Percentiles rank a stretch among this genome's conserved stretches.
Evolutionary conservation across 73 alveolate genomes (phyloP).

Genomic region (Uronychia binucleata): DNA sequence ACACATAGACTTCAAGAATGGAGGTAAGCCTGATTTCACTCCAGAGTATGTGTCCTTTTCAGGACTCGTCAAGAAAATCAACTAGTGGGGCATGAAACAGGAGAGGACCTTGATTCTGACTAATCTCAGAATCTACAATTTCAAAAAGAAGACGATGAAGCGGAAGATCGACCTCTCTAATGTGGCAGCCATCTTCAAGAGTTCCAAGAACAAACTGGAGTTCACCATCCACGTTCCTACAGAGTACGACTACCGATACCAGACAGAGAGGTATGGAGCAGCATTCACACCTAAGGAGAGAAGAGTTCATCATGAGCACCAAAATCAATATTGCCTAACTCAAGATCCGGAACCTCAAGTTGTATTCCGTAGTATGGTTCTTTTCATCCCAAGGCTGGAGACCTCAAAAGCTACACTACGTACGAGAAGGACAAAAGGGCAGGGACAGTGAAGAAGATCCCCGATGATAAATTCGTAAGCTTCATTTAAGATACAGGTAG

Average conservation of each 20-base stretch:
- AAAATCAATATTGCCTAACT: neutral
- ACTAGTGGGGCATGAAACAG: neutral
- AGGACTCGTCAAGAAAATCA: neutral
- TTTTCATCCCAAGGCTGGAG: neutral
- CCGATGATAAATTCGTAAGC: no score
- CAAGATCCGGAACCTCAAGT: neutral
- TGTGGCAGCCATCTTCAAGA: conserved; percentile 66
- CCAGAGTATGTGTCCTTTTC: neutral
- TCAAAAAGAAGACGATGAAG: conserved; percentile 32
- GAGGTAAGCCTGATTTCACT: neutral
- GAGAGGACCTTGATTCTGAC: conserved; percentile 54
- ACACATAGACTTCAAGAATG: neutral
- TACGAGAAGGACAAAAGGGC: neutral
- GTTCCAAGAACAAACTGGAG: conserved; percentile 47
- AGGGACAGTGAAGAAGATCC: neutral
- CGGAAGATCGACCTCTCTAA: conserved; percentile 52
- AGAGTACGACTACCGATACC: conserved; percentile 74
- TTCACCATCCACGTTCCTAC: conserved; percentile 70
- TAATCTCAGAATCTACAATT: conserved; percentile 35
- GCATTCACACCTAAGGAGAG: conserved; percentile 27
- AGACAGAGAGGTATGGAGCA: conserved; percentile 63
- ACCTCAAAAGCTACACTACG: neutral
- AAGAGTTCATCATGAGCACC: neutral
- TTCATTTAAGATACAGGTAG: no score
- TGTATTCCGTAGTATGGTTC: neutral